Conservation (phyloP, 23 red algal genomes). For the Cyanidiococcus yangmingshanensis region DNA sequence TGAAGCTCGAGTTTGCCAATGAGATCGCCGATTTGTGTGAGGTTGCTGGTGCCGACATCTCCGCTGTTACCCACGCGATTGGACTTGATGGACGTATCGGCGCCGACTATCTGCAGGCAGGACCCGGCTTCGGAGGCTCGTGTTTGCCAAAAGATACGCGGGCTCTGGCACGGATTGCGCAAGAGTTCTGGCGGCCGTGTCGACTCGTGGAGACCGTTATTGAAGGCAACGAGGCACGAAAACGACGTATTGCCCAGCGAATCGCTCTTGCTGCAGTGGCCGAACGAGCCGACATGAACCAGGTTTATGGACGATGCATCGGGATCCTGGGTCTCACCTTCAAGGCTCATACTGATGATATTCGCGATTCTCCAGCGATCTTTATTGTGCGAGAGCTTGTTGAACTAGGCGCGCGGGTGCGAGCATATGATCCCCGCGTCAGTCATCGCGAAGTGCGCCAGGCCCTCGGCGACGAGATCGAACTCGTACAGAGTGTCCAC, state of each 20-base stretch:
- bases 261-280: constrained; percentile 3
- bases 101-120: constrained; percentile 22
- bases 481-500: neutral
- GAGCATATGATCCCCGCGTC: constrained; percentile 24
- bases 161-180: constrained; percentile 18
- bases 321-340: constrained; percentile 27
- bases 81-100: constrained; percentile 29
- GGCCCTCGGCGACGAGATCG: neutral
- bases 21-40: constrained; percentile 32
- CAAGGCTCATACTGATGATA: constrained; percentile 30
- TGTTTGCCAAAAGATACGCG: constrained; percentile 34
- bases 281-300: neutral
- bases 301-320: constrained; percentile 18
- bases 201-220: constrained; percentile 31
- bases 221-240: constrained; percentile 29
- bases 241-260: constrained; percentile 23
- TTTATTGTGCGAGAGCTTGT: constrained; percentile 27
- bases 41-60: constrained; percentile 16
- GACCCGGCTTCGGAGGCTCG: constrained; percentile 31
- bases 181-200: constrained; percentile 19
- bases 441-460: neutral
- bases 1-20: constrained; percentile 26
- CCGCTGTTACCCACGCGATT: neutral
- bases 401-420: constrained; percentile 19
- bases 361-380: constrained; percentile 24